Percentiles rank a stretch among this genome's conserved stretches.
phyloP scores from a whole-genome alignment of 345 rosid genomes.

The Gossypioides kirkii region DNA sequence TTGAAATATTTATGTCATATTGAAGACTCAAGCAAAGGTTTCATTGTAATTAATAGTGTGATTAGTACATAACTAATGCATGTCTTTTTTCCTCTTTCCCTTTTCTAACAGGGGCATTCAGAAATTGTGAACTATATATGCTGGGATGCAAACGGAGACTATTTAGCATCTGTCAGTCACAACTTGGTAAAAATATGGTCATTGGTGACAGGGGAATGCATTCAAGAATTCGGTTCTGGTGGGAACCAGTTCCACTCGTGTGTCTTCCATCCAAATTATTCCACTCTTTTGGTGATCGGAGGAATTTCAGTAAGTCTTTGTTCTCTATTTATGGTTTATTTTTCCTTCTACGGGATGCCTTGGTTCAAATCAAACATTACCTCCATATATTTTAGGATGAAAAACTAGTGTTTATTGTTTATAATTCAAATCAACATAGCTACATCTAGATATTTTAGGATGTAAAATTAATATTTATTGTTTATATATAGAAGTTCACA shows the following conservation, averaged over 20 bases:
- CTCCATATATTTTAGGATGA: neutral
- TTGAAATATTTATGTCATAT: neutral
- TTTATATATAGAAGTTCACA: neutral
- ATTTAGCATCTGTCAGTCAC: slow-evolving; percentile 60
- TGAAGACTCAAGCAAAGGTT: neutral
- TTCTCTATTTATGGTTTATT: slow-evolving; percentile 4
- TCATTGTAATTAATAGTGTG: neutral
- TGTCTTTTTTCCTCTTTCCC: neutral
- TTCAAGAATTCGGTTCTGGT: slow-evolving; percentile 46
- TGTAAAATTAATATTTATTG: neutral
- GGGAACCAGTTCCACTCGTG: slow-evolving; percentile 60
- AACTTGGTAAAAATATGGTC: slow-evolving; percentile 69
- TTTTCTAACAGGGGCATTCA: slow-evolving; percentile 45
- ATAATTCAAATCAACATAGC: neutral
- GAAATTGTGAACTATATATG: slow-evolving; percentile 53
- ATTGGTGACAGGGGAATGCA: slow-evolving; percentile 46
- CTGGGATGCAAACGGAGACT: slow-evolving; percentile 64
- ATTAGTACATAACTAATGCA: neutral
- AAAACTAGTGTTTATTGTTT: neutral
- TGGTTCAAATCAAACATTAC: neutral
- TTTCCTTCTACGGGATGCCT: neutral
- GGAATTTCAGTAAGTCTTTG: slow-evolving; percentile 41
- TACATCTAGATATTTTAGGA: neutral
- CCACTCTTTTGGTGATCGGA: slow-evolving; percentile 57
- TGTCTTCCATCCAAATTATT: slow-evolving; percentile 59